Evolutionary conservation across 345 rosid species (phyloP).

Genomic region (Melaleuca quinquenervia): DNA sequence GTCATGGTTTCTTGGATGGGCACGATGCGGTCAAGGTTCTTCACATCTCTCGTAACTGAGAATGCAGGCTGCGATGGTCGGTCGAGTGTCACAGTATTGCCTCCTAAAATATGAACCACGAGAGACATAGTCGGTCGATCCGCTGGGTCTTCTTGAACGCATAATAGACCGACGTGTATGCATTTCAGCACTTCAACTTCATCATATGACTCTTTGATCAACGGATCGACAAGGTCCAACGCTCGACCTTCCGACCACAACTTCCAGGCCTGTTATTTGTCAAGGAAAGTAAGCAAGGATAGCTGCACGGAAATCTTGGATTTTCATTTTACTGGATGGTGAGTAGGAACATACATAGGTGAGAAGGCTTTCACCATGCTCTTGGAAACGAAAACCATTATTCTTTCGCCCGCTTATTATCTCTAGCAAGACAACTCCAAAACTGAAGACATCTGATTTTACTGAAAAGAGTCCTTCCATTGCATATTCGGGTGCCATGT

Average conservation of each 20-base stretch:
- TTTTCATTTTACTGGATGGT: too few relatives aligned
- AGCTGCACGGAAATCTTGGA: neutral
- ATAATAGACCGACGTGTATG: neutral
- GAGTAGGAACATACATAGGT: constrained; percentile 12
- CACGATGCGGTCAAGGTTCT: accelerated
- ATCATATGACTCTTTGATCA: neutral
- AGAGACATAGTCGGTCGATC: neutral
- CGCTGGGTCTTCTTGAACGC: neutral
- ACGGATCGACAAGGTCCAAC: neutral
- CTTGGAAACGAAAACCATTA: neutral
- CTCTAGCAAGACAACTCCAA: constrained; percentile 6
- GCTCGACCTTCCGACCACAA: neutral
- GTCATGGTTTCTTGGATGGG: neutral
- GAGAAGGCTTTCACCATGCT: constrained; percentile 7
- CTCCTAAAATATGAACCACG: neutral
- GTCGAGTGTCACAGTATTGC: neutral
- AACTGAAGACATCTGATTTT: constrained; percentile 13
- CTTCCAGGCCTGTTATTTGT: neutral
- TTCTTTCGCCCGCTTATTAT: neutral
- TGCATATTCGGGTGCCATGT: constrained; percentile 32
- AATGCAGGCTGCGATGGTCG: constrained; percentile 16
- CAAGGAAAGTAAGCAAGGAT: neutral
- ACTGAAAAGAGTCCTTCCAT: constrained; percentile 19
- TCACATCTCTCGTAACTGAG: neutral
- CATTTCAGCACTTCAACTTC: neutral